Evolutionary conservation across 176 grass and related monocot genomes (phyloP).

Genomic region (Aechmea fasciata): DNA sequence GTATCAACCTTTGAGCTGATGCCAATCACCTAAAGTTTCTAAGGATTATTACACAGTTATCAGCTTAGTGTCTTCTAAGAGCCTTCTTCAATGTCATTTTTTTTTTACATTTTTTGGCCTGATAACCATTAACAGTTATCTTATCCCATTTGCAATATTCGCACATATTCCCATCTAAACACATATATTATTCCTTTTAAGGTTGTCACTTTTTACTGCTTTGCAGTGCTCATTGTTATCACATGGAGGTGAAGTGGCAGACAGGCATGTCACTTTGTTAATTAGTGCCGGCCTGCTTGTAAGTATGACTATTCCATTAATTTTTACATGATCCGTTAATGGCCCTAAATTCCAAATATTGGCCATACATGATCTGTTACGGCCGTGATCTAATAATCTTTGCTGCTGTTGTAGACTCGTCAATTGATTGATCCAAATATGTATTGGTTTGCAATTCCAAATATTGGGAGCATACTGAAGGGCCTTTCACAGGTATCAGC

Average conservation of each 20-base stretch:
- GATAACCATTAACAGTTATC: neutral
- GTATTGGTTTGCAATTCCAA: constrained; percentile 89
- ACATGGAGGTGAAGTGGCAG: constrained; percentile 47
- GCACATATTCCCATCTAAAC: neutral
- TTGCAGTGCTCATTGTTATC: constrained; percentile 74
- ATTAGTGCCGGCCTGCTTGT: constrained; percentile 81
- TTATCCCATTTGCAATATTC: neutral
- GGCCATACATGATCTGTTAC: neutral
- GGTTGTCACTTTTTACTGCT: constrained; percentile 18
- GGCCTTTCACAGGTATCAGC: constrained; percentile 66
- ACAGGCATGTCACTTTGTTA: constrained; percentile 66
- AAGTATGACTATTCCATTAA: constrained; percentile 23
- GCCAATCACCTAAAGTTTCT: neutral
- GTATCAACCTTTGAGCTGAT: neutral
- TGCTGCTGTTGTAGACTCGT: constrained; percentile 41
- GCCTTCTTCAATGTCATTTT: neutral
- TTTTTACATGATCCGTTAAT: neutral
- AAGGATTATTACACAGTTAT: neutral
- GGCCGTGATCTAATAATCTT: constrained; percentile 6
- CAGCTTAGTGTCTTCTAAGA: neutral
- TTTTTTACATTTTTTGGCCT: neutral
- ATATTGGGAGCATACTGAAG: constrained; percentile 63
- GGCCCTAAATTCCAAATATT: no score
- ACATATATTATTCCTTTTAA: neutral
- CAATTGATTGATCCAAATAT: constrained; percentile 80